Evolutionary conservation across 1,284 basidiomycete species (phyloP), one percentile per base, ranked within the genome.

Genomic region (Pyrrhoderma noxium): DNA sequence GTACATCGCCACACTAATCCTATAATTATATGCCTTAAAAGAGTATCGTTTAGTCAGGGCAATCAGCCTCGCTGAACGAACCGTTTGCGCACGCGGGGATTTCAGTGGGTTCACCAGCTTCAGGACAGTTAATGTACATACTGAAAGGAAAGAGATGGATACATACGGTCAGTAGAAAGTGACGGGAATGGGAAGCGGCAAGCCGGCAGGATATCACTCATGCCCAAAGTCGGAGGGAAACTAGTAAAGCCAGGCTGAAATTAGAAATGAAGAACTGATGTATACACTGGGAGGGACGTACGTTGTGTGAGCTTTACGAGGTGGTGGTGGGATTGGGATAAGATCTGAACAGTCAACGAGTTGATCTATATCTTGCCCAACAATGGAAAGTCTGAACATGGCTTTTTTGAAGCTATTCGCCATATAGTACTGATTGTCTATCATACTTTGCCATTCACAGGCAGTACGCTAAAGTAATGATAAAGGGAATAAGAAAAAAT

Each of bases 351-450:
- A 57, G 47, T 57, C 56, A 19, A 54, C 22, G 16, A 56, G 43
- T 14, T 51, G 19, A 11, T 37, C 34, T 11, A 47, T 45, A 59
- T 64, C 51, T 51, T 65, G 62, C 19, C 66, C 65, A 58, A 66
- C 58, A 46, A 65, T 51, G 7, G 63, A 48, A 44, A 68, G 62
- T 60, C 65, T 65, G 45, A 56, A 52, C 60, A 66, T 63, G 25
- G 62, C 66, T 21, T 56, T 58, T 48, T 58, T 58, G 60, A 67
- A 67, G 22, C 56, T 55, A 16, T 52, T 53, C 49, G 58, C 56
- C 56, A 65, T 59, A 56, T 59, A 60, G 8, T 53, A 53, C 35
- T 51, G 53, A 27, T 51, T 31, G 43, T 44, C 51, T 23, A 54
- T 43, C 53, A 54, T 54, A 23, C 35, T 38, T 43, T 54, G 53